Base-by-base conservation (phyloP, 805 yeast genomes). In the Ogataea paraovalis region DNA sequence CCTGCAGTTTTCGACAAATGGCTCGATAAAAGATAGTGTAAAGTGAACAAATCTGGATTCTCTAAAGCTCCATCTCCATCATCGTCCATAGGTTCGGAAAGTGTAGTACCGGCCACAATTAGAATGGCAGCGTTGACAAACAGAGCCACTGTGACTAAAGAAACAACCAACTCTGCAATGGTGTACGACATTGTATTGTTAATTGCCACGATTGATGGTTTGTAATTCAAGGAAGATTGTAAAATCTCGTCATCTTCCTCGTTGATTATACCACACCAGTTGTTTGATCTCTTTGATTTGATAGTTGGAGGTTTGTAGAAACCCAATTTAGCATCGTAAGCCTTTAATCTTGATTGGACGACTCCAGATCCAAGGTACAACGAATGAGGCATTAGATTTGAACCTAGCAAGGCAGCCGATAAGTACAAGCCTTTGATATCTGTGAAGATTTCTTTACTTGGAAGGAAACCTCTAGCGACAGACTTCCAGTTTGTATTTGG, bases 331-430 rank as follows among this genome's bases (percentile, higher is more conserved):
- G 80, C 71, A 63, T 90, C 97, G 59, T 71, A 88, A 41, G 87
- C 95, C 56, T 86, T 79, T 45, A 90, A 70, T 51, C 97, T 75
- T 5, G 96, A 84, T 62, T 89, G 95, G 5, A 87, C 96, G 46
- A 91, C 79, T 13, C 96, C 95, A 0, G 92, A 83, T 1, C 97
- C 97, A 41, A 90, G 73, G 60, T 85, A 90, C 43, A 90, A 70
- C 2, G 94, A 85, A 62, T 91, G 97, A 7, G 97, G 97, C 97
- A 90, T 90, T 22, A 91, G 92, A 2, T 96, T 90, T 21, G 96
- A 96, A 27, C 97, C 97, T 49, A 91, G 70, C 47, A 91, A 84
- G 20, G 96, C 96, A 56, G 92, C 81, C 52, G 90, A 78, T 43
- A 87, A 68, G 58, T 85, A 88, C 30, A 91, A 67, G 1, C 96